Evolutionary conservation across 179 eudicot genomes (phyloP).

Genomic region (Sideroxylon spinosum): DNA sequence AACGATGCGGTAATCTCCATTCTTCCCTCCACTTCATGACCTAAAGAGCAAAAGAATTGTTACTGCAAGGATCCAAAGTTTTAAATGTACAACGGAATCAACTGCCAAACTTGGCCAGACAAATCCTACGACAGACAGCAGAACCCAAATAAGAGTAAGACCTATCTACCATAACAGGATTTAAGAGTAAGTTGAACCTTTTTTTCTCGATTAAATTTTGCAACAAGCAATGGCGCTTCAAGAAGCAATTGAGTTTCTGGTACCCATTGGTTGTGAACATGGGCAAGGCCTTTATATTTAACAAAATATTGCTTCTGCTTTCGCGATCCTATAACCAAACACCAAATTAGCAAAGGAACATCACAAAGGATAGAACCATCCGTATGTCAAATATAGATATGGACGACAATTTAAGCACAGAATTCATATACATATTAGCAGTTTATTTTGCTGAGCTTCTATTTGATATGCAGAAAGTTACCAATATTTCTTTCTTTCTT

Average conservation of each 20-base stretch:
- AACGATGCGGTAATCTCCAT: conserved; percentile 67
- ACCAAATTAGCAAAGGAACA: conserved; percentile 15
- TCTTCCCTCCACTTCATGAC: conserved; percentile 53
- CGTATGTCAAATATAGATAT: not conserved
- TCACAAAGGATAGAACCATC: not conserved
- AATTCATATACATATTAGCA: not conserved
- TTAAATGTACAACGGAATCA: not conserved
- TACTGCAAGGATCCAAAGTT: not conserved
- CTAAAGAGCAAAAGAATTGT: conserved; percentile 30
- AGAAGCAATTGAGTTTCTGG: conserved; percentile 49
- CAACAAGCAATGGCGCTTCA: conserved; percentile 49
- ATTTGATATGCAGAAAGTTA: not conserved
- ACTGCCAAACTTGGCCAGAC: not conserved
- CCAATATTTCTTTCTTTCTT: no score
- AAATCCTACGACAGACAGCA: not conserved
- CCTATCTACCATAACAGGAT: conserved; percentile 10
- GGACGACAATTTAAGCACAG: not conserved
- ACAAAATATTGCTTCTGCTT: conserved; percentile 61
- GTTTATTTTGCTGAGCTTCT: not conserved
- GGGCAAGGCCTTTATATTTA: conserved; percentile 83
- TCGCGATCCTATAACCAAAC: conserved; percentile 34
- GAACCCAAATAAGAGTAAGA: not conserved
- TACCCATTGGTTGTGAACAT: conserved; percentile 70
- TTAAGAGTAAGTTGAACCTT: conserved; percentile 31
- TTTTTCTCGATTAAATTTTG: conserved; percentile 28